These are phyloP conservation scores for Taiozyma sp. DNA, from an alignment of 1,139 yeast species.

Conservation along the genomic window DNA sequence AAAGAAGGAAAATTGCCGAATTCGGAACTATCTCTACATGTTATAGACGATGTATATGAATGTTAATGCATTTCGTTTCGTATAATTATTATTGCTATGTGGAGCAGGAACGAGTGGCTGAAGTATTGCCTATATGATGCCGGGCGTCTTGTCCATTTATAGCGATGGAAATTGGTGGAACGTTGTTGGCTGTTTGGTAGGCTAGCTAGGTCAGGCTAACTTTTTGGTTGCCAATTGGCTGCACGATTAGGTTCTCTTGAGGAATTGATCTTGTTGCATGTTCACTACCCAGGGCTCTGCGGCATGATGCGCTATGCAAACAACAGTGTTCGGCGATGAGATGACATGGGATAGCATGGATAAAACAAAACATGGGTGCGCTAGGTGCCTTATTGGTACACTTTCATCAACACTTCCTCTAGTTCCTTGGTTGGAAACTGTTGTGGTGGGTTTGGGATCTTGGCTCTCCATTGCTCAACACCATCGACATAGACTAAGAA, in stretches of 20 bases:
- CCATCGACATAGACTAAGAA: slow-evolving; percentile 20
- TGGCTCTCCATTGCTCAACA: slow-evolving; percentile 21
- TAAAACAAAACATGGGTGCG: no score
- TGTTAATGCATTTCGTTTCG: neutral
- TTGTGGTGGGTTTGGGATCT: slow-evolving; percentile 25
- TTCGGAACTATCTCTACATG: neutral
- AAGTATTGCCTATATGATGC: no score
- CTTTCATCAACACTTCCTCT: slow-evolving; percentile 16
- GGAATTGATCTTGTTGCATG: neutral
- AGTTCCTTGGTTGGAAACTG: slow-evolving; percentile 19
- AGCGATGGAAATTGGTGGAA: neutral
- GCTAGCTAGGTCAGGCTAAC: neutral
- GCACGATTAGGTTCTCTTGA: neutral
- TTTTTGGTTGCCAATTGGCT: neutral
- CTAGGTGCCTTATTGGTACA: slow-evolving; percentile 3
- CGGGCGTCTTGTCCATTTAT: neutral
- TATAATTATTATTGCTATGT: neutral
- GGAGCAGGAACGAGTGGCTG: neutral
- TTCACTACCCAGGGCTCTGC: neutral
- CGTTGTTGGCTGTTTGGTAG: neutral
- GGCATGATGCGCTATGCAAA: neutral
- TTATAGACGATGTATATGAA: neutral
- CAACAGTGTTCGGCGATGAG: neutral
- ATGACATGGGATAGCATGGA: neutral
- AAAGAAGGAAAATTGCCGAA: neutral